A percentile compares a stretch with the other conserved stretches of the same genome.
Evolutionary conservation across 164 flowering plant genomes (phyloP).

Genomic region (Warburgia ugandensis): DNA sequence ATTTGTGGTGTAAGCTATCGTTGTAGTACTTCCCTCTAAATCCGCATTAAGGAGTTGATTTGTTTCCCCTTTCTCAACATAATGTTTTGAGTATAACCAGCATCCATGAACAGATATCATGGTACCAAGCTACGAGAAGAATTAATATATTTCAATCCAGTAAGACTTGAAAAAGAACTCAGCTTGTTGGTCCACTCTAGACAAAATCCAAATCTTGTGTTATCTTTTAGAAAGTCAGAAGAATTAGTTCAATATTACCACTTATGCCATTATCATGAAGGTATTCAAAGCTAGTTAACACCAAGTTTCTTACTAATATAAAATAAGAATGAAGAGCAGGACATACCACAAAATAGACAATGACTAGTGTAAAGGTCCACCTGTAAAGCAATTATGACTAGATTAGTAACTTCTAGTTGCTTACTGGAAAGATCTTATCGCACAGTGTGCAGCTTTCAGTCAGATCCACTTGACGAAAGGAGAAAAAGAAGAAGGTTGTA

Average conservation of each 20-base stretch:
- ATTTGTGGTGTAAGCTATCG: conserved; percentile 13
- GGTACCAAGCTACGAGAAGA: conserved; percentile 32
- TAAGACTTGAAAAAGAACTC: neutral
- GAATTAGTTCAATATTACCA: neutral
- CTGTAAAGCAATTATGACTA: conserved; percentile 33
- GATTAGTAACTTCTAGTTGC: neutral
- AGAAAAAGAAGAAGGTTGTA: no score
- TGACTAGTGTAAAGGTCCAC: conserved; percentile 82
- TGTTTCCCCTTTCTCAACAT: conserved; percentile 10
- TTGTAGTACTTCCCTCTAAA: conserved; percentile 12
- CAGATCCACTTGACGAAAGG: no score
- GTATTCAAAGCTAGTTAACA: neutral
- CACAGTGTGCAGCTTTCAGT: no score
- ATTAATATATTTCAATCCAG: neutral
- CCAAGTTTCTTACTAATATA: neutral
- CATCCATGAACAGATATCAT: conserved; percentile 48
- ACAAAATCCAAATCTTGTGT: no score
- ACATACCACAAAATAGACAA: conserved; percentile 67
- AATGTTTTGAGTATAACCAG: conserved; percentile 11
- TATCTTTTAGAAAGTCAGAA: neutral
- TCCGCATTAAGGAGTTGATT: conserved; percentile 2
- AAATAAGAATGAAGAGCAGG: neutral
- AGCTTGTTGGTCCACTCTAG: no score
- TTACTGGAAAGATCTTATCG: neutral
- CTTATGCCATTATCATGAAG: neutral